Percentiles rank a stretch among this genome's conserved stretches.
Conservation (phyloP, 2,329 filamentous ascomycete species). For the Aspergillus versicolor region DNA sequence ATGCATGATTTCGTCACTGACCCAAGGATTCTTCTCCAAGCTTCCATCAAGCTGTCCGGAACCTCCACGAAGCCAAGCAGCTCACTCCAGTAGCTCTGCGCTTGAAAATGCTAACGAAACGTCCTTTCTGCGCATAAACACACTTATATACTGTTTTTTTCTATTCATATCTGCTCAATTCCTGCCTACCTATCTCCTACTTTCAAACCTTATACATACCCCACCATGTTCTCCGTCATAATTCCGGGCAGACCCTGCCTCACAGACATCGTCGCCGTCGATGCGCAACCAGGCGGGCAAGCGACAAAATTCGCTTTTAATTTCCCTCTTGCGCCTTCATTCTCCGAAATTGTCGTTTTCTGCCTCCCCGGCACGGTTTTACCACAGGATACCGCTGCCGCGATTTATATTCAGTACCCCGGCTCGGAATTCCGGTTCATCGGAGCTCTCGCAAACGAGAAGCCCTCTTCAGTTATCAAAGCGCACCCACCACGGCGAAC, state of each 20-base stretch:
- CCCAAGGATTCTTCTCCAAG: slow-evolving; percentile 21
- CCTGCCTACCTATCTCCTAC: neutral
- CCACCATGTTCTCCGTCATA: slow-evolving; percentile 60
- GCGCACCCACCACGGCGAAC: slow-evolving; percentile 46
- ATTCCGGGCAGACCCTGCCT: slow-evolving; percentile 61
- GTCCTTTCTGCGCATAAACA: neutral
- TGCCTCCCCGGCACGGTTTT: slow-evolving; percentile 75
- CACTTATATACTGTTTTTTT: neutral
- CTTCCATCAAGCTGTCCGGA: slow-evolving; percentile 22
- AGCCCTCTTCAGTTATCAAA: slow-evolving; percentile 90
- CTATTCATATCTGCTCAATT: neutral
- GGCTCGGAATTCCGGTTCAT: slow-evolving; percentile 74
- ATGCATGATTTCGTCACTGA: slow-evolving; percentile 26
- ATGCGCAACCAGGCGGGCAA: slow-evolving; percentile 54
- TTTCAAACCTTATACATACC: neutral
- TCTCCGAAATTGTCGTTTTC: slow-evolving; percentile 82
- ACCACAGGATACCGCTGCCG: slow-evolving; percentile 74
- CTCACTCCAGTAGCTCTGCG: slow-evolving; percentile 8
- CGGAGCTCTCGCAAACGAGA: slow-evolving; percentile 83
- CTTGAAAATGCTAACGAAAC: neutral
- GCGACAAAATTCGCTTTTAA: slow-evolving; percentile 65
- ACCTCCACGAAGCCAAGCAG: slow-evolving; percentile 13
- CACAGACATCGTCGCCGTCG: slow-evolving; percentile 52
- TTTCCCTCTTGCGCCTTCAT: slow-evolving; percentile 61
- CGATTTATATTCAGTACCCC: slow-evolving; percentile 82